Conservation (phyloP, 1,139 yeast genomes). For the Suhomyces terraborum region DNA sequence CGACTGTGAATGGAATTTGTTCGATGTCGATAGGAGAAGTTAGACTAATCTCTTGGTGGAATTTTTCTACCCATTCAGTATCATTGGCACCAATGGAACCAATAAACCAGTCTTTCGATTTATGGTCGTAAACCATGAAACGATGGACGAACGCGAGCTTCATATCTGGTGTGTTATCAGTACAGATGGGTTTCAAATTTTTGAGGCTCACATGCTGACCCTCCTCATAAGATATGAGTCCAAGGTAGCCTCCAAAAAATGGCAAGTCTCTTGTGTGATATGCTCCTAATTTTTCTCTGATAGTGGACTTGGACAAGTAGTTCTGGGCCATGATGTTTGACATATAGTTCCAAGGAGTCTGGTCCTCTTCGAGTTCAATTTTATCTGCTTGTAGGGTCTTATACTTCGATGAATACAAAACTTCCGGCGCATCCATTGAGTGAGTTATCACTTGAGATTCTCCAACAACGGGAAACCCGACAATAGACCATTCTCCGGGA, state of each 20-base stretch:
- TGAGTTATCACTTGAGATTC: conserved; percentile 66
- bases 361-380: conserved; percentile 14
- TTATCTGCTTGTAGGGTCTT: conserved; percentile 13
- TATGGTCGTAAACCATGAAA: conserved; percentile 57
- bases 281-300: conserved; percentile 12
- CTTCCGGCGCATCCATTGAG: conserved; percentile 46
- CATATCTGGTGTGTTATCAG: conserved; percentile 59
- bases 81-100: conserved; percentile 49
- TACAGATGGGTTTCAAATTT: conserved; percentile 35
- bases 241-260: conserved; percentile 87
- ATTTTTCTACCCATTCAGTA: conserved; percentile 35
- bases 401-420: conserved; percentile 23
- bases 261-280: conserved; percentile 46
- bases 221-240: conserved; percentile 85
- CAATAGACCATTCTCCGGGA: conserved; percentile 87
- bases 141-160: conserved; percentile 74
- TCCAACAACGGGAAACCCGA: conserved; percentile 64
- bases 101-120: conserved; percentile 50
- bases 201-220: conserved; percentile 51
- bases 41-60: conserved; percentile 18
- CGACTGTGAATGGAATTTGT: conserved; percentile 31
- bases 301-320: conserved; percentile 21
- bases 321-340: conserved; percentile 48
- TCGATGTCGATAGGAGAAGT: conserved; percentile 19
- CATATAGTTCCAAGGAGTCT: conserved; percentile 50